A percentile compares a stretch with the other conserved stretches of the same genome.
Conservation (phyloP, 2,329 filamentous ascomycete genomes). For the Fusarium temperatum region DNA sequence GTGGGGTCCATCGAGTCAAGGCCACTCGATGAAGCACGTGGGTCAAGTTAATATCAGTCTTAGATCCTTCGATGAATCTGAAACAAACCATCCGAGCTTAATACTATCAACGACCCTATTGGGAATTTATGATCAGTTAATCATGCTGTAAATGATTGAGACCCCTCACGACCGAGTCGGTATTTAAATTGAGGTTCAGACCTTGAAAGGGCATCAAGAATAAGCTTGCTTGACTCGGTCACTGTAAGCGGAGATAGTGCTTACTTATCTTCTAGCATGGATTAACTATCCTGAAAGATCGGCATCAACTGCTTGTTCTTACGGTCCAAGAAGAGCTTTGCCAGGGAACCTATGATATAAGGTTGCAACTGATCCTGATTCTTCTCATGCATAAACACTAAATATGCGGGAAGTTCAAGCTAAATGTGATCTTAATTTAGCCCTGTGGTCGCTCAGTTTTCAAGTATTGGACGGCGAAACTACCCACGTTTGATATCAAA, state of each 20-base stretch:
- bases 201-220: too few species aligned
- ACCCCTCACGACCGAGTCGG: not conserved
- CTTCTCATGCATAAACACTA: not conserved
- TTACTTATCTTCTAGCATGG: not conserved
- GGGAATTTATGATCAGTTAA: not conserved
- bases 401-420: not conserved
- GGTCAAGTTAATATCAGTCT: not conserved
- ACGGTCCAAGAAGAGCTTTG: not conserved
- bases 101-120: too few species aligned
- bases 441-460: rapidly evolving
- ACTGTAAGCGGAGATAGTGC: not conserved
- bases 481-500: too few species aligned
- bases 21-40: slow-evolving; percentile 2
- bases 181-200: not conserved
- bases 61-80: not conserved
- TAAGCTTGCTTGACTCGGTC: not conserved
- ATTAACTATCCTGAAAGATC: rapidly evolving
- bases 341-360: not conserved
- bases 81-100: not conserved
- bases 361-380: not conserved
- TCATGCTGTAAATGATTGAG: not conserved
- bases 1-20: not conserved
- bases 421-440: not conserved
- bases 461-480: not conserved
- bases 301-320: not conserved